A percentile compares a stretch with the other conserved stretches of the same genome.
These are phyloP conservation scores for Microbotryomycetes sp. DNA, from an alignment of 1,284 basidiomycete genomes.

Conservation along the genomic window DNA sequence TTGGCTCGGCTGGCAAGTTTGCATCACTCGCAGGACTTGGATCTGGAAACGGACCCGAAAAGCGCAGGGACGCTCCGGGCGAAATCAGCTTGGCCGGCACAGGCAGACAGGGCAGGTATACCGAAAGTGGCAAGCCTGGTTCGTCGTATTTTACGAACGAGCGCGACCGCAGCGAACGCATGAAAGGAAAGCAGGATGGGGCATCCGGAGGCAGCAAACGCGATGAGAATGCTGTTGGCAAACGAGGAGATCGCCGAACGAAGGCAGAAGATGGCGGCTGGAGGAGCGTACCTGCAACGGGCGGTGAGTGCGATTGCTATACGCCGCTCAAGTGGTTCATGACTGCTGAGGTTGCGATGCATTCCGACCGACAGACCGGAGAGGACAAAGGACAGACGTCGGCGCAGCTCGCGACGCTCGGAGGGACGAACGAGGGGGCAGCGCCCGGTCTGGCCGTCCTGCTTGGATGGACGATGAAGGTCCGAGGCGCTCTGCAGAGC, in stretches of 20 bases:
- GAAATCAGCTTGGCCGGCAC: background rate
- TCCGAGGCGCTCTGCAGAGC: background rate
- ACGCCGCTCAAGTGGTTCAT: too few species aligned
- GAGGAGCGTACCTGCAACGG: conserved; percentile 18
- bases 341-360: too few species aligned
- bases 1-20: background rate
- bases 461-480: conserved; percentile 28
- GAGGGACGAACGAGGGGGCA: background rate
- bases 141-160: conserved; percentile 2
- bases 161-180: conserved; percentile 1
- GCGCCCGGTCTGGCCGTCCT: conserved; percentile 6
- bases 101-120: background rate
- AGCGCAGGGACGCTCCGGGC: background rate
- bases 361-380: too few species aligned
- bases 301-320: background rate
- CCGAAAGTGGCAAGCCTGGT: conserved; percentile 1
- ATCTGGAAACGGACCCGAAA: background rate
- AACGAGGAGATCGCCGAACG: conserved; percentile 11
- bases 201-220: background rate
- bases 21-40: background rate
- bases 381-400: background rate
- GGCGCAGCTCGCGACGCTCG: background rate
- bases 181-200: background rate
- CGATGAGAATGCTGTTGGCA: background rate
- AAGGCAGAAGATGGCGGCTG: conserved; percentile 29